Evolutionary conservation across 768 basidiomycete species (phyloP), one percentile per base, ranked within the genome.

Genomic region (Fistulinella prunicolor): DNA sequence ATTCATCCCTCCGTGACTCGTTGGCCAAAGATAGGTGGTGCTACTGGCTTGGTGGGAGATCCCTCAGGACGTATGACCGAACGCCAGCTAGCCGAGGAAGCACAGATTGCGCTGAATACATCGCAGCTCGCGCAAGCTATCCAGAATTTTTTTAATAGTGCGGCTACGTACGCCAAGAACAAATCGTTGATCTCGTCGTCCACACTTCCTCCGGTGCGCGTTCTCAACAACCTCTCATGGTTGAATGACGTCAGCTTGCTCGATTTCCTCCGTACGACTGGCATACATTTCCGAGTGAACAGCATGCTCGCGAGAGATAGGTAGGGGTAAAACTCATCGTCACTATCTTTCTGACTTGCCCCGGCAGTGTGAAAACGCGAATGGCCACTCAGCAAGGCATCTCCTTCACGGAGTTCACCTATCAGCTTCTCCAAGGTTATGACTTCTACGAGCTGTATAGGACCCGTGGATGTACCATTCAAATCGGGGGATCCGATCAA

Each of bases 361-460:
- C 39, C 44, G 26, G 30, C 51, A 96, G 94, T 56, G 94, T 96
- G 30, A 85, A 85, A 50, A 79, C 81, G 23, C 86, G 95, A 22
- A 74, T 97, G 45, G 71, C 74, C 6, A 83, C 89, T 0, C 82
- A 86, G 52, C 80, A 84, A 57, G 95, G 95, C 38, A 85, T 98
- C 51, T 96, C 94, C n/a, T 99, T 95, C 72, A 93, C 94, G 17
- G 96, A 99, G 65, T 98, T 99, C 70, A 84, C 90, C 4, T 99
- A 99, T 66, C 96, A 99, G 61, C 81, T 99, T 20, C 77, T 99
- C 22, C 96, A 99, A 70, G 96, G 93, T 10, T 90, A 94, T 69
- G 96, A 99, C 69, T 99, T 96, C 69, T 79, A 86, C 55, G 73
- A 83, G 57, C 76, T 99, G 9, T 71, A 87, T 63, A 73, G 75